Conservation (phyloP, 2,329 filamentous ascomycete species). For the Trichothecium roseum region DNA sequence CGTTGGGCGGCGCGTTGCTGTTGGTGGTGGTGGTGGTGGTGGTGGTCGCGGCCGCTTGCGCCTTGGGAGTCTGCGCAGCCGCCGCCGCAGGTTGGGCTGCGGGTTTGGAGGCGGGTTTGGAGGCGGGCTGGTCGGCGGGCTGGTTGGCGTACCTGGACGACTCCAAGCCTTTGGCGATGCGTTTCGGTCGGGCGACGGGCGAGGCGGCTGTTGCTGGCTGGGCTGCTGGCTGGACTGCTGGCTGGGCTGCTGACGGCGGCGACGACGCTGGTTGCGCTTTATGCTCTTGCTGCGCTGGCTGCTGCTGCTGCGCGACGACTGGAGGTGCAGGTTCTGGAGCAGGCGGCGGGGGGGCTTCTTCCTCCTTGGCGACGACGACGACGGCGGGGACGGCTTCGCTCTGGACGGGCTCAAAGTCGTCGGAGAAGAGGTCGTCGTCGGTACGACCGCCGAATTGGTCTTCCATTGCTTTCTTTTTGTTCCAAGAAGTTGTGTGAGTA, state of each 20-base stretch:
- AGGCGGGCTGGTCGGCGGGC: constrained; percentile 8
- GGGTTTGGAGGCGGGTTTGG: background rate
- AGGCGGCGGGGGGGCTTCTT: constrained; percentile 8
- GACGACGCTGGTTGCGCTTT: constrained; percentile 3
- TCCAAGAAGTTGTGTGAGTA: too few relatives aligned
- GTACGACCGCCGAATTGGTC: constrained; percentile 52
- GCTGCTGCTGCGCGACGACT: constrained; percentile 2
- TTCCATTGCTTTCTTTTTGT: constrained; percentile 41
- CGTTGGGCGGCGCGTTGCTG: constrained; percentile 13
- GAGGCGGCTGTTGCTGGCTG: too few relatives aligned
- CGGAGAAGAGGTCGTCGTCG: constrained; percentile 52
- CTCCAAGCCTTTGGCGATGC: constrained; percentile 14
- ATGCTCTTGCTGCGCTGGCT: constrained; percentile 5
- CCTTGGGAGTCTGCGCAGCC: background rate
- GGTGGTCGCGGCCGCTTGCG: background rate
- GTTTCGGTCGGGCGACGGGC: too few relatives aligned
- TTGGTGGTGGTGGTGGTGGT: background rate
- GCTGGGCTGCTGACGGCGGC: constrained; percentile 3
- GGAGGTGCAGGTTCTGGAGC: constrained; percentile 6
- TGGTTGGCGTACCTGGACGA: constrained; percentile 22
- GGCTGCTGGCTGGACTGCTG: too few relatives aligned
- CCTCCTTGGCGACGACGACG: too few relatives aligned
- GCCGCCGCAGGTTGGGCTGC: background rate
- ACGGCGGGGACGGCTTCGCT: constrained; percentile 19
- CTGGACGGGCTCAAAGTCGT: constrained; percentile 49